phyloP scores from a whole-genome alignment of 768 basidiomycete genomes.

The Boletus fagicola region DNA sequence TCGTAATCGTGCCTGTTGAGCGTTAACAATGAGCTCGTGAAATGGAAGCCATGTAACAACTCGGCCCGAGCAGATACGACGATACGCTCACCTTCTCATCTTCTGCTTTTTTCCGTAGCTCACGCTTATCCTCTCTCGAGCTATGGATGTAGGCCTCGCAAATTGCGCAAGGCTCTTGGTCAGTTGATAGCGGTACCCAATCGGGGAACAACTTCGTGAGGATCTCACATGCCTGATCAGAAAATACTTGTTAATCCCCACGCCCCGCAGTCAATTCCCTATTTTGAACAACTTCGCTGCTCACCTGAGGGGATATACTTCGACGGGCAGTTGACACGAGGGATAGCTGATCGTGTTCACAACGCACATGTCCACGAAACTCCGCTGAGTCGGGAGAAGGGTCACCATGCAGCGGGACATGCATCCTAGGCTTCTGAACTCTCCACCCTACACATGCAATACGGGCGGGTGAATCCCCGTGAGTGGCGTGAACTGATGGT shows the following conservation, averaged over 20 bases:
- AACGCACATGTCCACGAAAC: conserved; percentile 59
- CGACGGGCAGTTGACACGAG: conserved; percentile 54
- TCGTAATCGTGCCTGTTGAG: conserved; percentile 55
- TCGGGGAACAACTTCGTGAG: conserved; percentile 58
- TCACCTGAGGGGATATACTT: conserved; percentile 61
- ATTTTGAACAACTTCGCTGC: conserved; percentile 13
- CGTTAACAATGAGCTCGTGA: conserved; percentile 14
- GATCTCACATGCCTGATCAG: conserved; percentile 52
- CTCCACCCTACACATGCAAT: conserved; percentile 61
- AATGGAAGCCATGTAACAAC: conserved; percentile 14
- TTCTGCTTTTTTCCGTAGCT: conserved; percentile 63
- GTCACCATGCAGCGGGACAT: conserved; percentile 53
- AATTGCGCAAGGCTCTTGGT: conserved; percentile 54
- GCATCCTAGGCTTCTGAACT: conserved; percentile 73
- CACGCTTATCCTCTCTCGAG: conserved; percentile 61
- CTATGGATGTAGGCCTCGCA: conserved; percentile 58
- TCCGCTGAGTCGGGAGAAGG: conserved; percentile 62
- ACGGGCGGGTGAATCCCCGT: conserved; percentile 4
- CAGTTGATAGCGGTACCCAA: conserved; percentile 57
- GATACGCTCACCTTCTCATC: conserved; percentile 66
- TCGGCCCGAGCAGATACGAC: background rate
- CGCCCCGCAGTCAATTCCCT: conserved; percentile 11
- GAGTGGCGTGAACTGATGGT: conserved; percentile 9
- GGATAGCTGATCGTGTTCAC: conserved; percentile 67
- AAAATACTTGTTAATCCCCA: conserved; percentile 17